Evolutionary conservation across 176 grass and related monocot genomes (phyloP), one percentile per base, ranked within the genome.

Genomic region (Echinochloa phyllopogon): DNA sequence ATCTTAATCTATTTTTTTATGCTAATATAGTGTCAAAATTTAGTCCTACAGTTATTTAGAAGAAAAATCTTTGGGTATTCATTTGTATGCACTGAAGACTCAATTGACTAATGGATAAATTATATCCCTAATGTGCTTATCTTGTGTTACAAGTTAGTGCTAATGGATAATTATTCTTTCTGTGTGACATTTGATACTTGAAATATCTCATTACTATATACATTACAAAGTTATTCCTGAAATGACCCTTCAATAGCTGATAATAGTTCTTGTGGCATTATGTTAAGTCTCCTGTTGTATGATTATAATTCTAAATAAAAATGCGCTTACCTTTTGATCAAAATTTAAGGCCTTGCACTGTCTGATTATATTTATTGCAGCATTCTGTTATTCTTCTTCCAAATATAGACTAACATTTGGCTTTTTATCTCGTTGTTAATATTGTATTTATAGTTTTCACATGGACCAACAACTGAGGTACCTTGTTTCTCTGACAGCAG

Each of bases 401-500:
- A 12, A 70, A 58, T 13, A 12, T 18, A 58, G 21, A 70, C 47
- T 58, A 33, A 12, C 48, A 52, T 79, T 79, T 78, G 2, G 37
- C 3, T 74, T 83, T 37, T 25, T 7, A 74, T 72, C 74, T 53
- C 3, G 17, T 84, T 27, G 2, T 27, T 83, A 42, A 23, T 74
- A 16, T 37, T 44, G 5, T 86, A 40, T 27, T 65, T 59, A 37
- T 77, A 74, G 18, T 38, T 69, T 69, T 84, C 29, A 41, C 3
- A 8, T 83, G 62, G 23, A 83, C 42, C 12, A 55, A 38, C 51
- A 80, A 55, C 42, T 66, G 20, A 89, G 42, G 10, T 79, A 51
- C 25, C 74, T 21, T 86, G 13, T 75, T 79, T 85, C 51, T 84
- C 36, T 66, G 37, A 66, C 82, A 84, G 79, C 82, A 94, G 94